Base-by-base conservation (phyloP, 2,329 filamentous ascomycete genomes). In the Davidsoniella eucalypti region DNA sequence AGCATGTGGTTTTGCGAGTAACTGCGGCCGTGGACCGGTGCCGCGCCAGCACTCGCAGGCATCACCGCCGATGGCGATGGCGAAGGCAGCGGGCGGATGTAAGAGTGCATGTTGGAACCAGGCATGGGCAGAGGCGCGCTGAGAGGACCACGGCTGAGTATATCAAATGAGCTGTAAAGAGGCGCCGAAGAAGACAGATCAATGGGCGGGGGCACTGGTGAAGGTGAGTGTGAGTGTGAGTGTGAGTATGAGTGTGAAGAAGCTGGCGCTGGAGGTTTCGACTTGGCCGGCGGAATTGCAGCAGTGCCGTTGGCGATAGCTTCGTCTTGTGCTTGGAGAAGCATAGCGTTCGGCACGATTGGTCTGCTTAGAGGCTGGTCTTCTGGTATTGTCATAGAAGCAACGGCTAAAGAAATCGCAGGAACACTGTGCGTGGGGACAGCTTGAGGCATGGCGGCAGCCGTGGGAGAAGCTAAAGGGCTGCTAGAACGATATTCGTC, bases 401-500 rank as follows among this genome's bases (percentile, higher is more conserved):
- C 26, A 33, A 33, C 29, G 12, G 29, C 6, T 33, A 9, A 12
- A 33, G 29, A 33, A 29, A 43, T 45, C 41, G 33, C 29, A 44
- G 49, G 43, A 2, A 41, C 23, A 25, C 44, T 36, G 36, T 12
- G 37, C 40, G 17, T 25, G 14, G 36, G 39, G 41, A 41, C 33
- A 33, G 29, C 29, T 12, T 33, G 29, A 46, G 55, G 26, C 51
- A 53, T 38, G 53, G 50, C 40, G 52, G 54, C 50, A 49, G 47
- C 36, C 38, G 43, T 33, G 41, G 49, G 38, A 5, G 49, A 51
- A 26, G 21, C 33, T 7, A 49, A 4, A 14, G 51, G n/a, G 63
- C 59, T 7, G 59, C 61, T 8, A 62, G 63, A 38, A 65, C 62
- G 25, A 59, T 76, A 73, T 52, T 76, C 74, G 54, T 76, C 71